Evolutionary conservation across 202 grass and related monocot genomes (phyloP).

Genomic region (Tripidium arundinaceum): DNA sequence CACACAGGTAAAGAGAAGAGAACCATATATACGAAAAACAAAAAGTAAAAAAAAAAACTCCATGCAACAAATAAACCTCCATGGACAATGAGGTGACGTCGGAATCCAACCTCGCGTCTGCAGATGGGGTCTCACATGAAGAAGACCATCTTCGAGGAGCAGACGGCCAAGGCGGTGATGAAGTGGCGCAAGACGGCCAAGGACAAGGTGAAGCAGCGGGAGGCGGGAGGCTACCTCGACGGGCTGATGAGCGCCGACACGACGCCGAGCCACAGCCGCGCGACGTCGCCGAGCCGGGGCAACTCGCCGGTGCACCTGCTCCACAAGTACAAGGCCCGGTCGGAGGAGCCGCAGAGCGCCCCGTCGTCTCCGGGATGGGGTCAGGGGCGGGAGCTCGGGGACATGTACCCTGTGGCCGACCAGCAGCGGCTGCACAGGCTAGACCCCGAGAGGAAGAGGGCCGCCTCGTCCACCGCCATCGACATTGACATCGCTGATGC

Average conservation of each 20-base stretch:
- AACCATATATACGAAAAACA: too few species aligned
- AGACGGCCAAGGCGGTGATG: conserved; percentile 50
- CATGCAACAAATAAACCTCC: too few species aligned
- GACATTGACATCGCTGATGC: conserved; percentile 1
- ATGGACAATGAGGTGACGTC: too few species aligned
- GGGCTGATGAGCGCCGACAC: conserved; percentile 22
- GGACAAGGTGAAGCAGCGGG: conserved; percentile 53
- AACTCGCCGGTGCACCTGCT: conserved; percentile 52
- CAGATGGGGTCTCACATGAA: conserved; percentile 82
- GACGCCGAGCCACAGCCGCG: conserved; percentile 20
- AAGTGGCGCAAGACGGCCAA: conserved; percentile 53
- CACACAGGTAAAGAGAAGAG: too few species aligned
- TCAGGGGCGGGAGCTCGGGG: neutral
- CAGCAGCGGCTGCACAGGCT: conserved; percentile 2
- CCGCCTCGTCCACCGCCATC: neutral
- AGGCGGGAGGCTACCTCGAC: neutral
- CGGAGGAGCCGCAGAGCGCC: conserved; percentile 9
- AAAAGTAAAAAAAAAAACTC: too few species aligned
- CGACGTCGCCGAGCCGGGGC: conserved; percentile 17
- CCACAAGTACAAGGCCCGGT: conserved; percentile 29
- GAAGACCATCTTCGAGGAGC: conserved; percentile 62
- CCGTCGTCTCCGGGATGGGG: conserved; percentile 18
- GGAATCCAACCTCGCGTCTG: too few species aligned
- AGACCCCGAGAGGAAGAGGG: conserved; percentile 11
- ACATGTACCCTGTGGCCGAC: conserved; percentile 29